phyloP scores from a whole-genome alignment of 2,329 filamentous ascomycete species.

The Pseudocercospora crystallina region DNA sequence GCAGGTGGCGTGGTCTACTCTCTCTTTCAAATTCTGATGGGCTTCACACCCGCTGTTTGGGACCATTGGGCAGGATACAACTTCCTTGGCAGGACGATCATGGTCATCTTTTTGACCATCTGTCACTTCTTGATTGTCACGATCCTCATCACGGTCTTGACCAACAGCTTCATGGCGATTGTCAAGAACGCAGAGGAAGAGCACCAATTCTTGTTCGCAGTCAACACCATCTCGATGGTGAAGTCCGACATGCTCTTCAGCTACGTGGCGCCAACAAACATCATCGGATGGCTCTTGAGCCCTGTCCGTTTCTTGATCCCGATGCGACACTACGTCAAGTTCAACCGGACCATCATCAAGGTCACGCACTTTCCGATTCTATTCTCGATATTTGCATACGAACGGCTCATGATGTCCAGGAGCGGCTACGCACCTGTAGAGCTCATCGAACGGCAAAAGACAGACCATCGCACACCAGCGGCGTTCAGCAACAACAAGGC shows the following conservation, averaged over 20 bases:
- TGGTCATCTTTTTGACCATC: slow-evolving; percentile 85
- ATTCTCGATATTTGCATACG: slow-evolving; percentile 83
- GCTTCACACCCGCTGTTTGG: slow-evolving; percentile 94
- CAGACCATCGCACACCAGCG: slow-evolving; percentile 29
- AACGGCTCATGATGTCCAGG: slow-evolving; percentile 73
- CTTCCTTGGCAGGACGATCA: slow-evolving; percentile 69
- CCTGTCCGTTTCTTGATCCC: slow-evolving; percentile 79
- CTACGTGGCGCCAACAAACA: slow-evolving; percentile 87
- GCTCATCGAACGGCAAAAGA: slow-evolving; percentile 67
- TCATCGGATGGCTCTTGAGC: slow-evolving; percentile 85
- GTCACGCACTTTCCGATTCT: slow-evolving; percentile 84
- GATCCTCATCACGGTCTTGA: slow-evolving; percentile 91
- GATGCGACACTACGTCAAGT: slow-evolving; percentile 74
- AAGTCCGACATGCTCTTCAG: slow-evolving; percentile 97
- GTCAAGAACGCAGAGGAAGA: slow-evolving; percentile 92
- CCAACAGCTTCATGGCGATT: slow-evolving; percentile 94
- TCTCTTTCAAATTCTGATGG: slow-evolving; percentile 92
- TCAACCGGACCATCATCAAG: slow-evolving; percentile 92
- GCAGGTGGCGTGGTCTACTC: slow-evolving; percentile 78
- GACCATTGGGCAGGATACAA: slow-evolving; percentile 83
- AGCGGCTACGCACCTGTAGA: slow-evolving; percentile 81
- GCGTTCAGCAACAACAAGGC: slow-evolving; percentile 33
- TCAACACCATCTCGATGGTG: slow-evolving; percentile 97
- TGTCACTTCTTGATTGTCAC: slow-evolving; percentile 94
- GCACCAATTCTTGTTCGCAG: slow-evolving; percentile 87